A percentile compares a stretch with the other conserved stretches of the same genome.
Conservation (phyloP, 495 filamentous ascomycete species). For the Neurospora tetrasperma region DNA sequence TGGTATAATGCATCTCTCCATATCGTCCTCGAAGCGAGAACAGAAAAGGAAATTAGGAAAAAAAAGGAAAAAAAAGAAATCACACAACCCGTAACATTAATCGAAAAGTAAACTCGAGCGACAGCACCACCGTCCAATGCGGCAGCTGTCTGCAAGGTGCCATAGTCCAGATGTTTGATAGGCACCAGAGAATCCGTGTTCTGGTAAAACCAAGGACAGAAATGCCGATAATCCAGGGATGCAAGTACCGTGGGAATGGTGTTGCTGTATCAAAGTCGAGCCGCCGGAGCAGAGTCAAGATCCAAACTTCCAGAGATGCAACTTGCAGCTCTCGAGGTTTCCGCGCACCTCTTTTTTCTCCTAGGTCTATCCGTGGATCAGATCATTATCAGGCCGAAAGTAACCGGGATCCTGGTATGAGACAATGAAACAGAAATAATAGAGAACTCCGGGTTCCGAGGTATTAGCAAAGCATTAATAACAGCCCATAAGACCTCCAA, state of each 20-base stretch:
- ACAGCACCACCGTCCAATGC: constrained; percentile 14
- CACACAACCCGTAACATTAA: constrained; percentile 14
- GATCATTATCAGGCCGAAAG: constrained; percentile 16
- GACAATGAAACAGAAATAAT: constrained; percentile 4
- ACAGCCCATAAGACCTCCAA: constrained; percentile 9
- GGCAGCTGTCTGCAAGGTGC: constrained; percentile 6
- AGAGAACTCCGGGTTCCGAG: constrained; percentile 15
- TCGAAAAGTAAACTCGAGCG: constrained; percentile 18
- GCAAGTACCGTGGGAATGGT: not conserved
- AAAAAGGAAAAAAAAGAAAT: constrained; percentile 17
- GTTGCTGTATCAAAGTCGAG: constrained; percentile 5
- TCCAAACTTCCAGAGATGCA: constrained; percentile 23
- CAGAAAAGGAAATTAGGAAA: constrained; percentile 14
- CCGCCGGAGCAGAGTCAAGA: constrained; percentile 1
- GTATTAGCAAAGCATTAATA: constrained; percentile 18
- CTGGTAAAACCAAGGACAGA: constrained; percentile 4
- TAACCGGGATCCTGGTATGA: constrained; percentile 21
- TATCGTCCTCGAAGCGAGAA: constrained; percentile 13
- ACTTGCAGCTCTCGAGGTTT: constrained; percentile 35
- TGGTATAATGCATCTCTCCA: constrained; percentile 18
- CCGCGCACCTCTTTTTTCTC: constrained; percentile 24
- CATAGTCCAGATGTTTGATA: constrained; percentile 4
- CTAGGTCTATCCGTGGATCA: constrained; percentile 32
- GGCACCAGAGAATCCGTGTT: constrained; percentile 5
- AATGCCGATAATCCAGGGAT: constrained; percentile 3